Evolutionary conservation across 306 rosid species (phyloP), one percentile per base, ranked within the genome.

Genomic region (Lupinus albus): DNA sequence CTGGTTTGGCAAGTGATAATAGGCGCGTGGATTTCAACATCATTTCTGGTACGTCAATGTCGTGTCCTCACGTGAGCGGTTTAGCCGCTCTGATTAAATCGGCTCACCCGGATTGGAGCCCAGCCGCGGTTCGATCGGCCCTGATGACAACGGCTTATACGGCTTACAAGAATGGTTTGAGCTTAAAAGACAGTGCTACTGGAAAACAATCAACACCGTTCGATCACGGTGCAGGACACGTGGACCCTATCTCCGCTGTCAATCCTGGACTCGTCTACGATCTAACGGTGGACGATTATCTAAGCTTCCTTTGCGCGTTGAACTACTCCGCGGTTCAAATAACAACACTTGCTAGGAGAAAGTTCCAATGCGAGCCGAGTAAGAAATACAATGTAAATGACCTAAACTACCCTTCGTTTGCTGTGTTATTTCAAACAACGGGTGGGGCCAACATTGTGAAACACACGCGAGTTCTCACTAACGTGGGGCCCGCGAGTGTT

Each of bases 31-130:
- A 81, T 5, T 92, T 89, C 81, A 92, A 92, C 77, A 89, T 92
- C 3, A 89, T 92, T 35, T 92, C 96, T 0, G 98, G 98, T 7
- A 92, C 98, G 6, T 92, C 98, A 2, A 92, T 92, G 98, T 92
- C 98, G 1, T 92, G 98, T 60, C 98, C 98, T 4, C 98, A 92
- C 80, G 95, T 89, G 55, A 92, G 96, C 28, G 98, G 96, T 0
- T 54, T 92, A 36, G 95, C 96, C 1, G 96, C 93, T 0, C 70
- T 92, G 56, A 71, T 92, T 59, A 89, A 92, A 30, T 89, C 85
- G 30, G 96, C 79, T 42, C 96, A 89, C 44, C 93, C 85, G 0
- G 98, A 89, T 0, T 92, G 98, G 98, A 87, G 89, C 81, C 96
- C 98, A 1, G 96, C 95, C 5, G 86, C 90, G 1, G 70, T 92